Evolutionary conservation across 1,284 basidiomycete species (phyloP).

Genomic region (Grifola frondosa): DNA sequence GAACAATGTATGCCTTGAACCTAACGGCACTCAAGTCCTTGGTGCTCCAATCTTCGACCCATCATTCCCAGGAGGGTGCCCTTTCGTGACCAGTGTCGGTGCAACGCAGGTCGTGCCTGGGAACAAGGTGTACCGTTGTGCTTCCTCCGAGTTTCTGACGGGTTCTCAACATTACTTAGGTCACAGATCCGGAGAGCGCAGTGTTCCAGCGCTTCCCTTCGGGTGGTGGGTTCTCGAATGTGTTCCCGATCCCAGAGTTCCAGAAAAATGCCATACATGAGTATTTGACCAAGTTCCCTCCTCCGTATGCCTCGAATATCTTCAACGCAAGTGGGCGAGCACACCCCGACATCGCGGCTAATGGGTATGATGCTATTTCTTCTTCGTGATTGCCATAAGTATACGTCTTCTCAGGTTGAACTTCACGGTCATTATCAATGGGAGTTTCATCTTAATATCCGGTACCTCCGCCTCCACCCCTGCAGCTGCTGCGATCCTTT

Average conservation of each 20-base stretch:
- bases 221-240: slow-evolving; percentile 46
- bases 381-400: not conserved
- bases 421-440: slow-evolving; percentile 23
- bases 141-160: not conserved
- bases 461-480: slow-evolving; percentile 38
- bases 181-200: slow-evolving; percentile 50
- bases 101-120: slow-evolving; percentile 51
- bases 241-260: slow-evolving; percentile 41
- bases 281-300: slow-evolving; percentile 35
- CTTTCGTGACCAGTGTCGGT: slow-evolving; percentile 56
- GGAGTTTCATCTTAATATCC: slow-evolving; percentile 43
- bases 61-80: slow-evolving; percentile 55
- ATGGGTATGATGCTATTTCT: slow-evolving; percentile 38
- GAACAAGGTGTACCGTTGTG: slow-evolving; percentile 28
- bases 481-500: slow-evolving; percentile 45
- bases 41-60: slow-evolving; percentile 46
- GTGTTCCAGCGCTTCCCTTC: slow-evolving; percentile 35
- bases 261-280: slow-evolving; percentile 36
- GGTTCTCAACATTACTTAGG: slow-evolving; percentile 7
- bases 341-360: slow-evolving; percentile 47
- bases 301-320: slow-evolving; percentile 34
- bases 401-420: slow-evolving; percentile 12
- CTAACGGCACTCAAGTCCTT: slow-evolving; percentile 37
- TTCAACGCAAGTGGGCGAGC: slow-evolving; percentile 35
- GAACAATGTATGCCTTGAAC: slow-evolving; percentile 40